These are phyloP conservation scores for Gryganskiella cystojenkinii DNA, from an alignment of 192 early-diverging fungal genomes.

Conservation along the genomic window DNA sequence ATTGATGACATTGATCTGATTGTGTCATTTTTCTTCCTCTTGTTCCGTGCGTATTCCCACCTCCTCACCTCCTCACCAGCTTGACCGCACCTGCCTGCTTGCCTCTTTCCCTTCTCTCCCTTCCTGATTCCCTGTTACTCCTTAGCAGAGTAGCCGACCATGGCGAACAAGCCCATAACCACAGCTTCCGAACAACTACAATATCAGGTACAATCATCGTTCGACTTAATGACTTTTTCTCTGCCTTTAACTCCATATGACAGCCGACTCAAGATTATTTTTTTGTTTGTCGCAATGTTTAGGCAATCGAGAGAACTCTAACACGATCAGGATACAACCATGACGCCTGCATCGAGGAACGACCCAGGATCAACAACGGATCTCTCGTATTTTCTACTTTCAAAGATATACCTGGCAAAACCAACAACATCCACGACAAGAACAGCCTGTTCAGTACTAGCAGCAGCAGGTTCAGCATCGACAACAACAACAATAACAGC, in stretches of 20 bases:
- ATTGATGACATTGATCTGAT: too few species aligned
- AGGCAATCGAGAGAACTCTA: constrained; percentile 29
- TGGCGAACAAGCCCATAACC: constrained; percentile 9
- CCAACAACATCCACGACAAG: not conserved
- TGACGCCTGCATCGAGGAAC: constrained; percentile 30
- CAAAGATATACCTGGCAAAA: not conserved
- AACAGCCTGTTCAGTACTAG: not conserved
- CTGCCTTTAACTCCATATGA: not conserved
- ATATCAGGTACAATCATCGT: constrained; percentile 12
- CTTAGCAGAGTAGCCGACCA: too few species aligned
- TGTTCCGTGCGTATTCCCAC: too few species aligned
- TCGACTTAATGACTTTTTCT: not conserved
- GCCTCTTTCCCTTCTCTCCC: too few species aligned
- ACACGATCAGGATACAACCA: constrained; percentile 41
- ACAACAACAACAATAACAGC: too few species aligned
- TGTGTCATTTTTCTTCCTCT: too few species aligned
- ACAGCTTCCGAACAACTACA: constrained; percentile 18
- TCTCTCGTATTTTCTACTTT: constrained; percentile 20
- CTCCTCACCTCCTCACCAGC: too few species aligned
- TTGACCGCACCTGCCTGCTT: too few species aligned
- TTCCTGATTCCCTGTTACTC: too few species aligned
- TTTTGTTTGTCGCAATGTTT: not conserved
- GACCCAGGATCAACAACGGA: constrained; percentile 22
- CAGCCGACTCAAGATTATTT: not conserved
- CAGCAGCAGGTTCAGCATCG: not conserved